Evolutionary conservation across 2,329 filamentous ascomycete species (phyloP), one percentile per base, ranked within the genome.

Genomic region (Blastomyces emzantsi): DNA sequence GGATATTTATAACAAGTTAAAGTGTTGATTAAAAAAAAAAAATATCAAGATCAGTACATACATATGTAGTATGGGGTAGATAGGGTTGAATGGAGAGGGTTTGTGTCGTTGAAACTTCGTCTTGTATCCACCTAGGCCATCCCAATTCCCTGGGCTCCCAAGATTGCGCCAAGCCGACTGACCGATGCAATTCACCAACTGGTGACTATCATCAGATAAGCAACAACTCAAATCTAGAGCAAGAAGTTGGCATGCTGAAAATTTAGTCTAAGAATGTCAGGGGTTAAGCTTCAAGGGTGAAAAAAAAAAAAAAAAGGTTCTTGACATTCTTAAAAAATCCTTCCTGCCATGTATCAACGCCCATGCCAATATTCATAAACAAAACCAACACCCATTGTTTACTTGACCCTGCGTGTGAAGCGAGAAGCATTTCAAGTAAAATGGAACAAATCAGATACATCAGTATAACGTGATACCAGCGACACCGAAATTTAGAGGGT

Each of bases 341-440:
- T n/a, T 33, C 52, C 52, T 36, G 8, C 33, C 51, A 13, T 39
- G 51, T 54, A 56, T 56, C 54, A 56, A 56, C 54, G 17, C 54
- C 54, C 9, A 39, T 33, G 54, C 30, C 30, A 56, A 39, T 56
- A 56, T 52, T 19, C 25, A 17, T 52, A 30, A 30, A 54, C 13
- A 1, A 39, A 36, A 55, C 22, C 33, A 55, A 55, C 28, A 33
- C 52, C 28, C 5, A 30, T 36, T 36, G 49, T 4, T 15, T 15
- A 22, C 9, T 6, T 55, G 36, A 39, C 19, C 5, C 33, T 36
- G 52, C 52, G 19, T 3, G 36, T 39, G 33, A 33, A n/a, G 30
- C 3, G 28, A 36, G 33, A 56, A n/a, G 55, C n/a, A 58, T 17
- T 41, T 43, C 4, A 43, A 58, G 36, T 2, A 43, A 58, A 58